Conservation (phyloP, 2,329 filamentous ascomycete genomes). For the Torrubiellomyces zombiae region DNA sequence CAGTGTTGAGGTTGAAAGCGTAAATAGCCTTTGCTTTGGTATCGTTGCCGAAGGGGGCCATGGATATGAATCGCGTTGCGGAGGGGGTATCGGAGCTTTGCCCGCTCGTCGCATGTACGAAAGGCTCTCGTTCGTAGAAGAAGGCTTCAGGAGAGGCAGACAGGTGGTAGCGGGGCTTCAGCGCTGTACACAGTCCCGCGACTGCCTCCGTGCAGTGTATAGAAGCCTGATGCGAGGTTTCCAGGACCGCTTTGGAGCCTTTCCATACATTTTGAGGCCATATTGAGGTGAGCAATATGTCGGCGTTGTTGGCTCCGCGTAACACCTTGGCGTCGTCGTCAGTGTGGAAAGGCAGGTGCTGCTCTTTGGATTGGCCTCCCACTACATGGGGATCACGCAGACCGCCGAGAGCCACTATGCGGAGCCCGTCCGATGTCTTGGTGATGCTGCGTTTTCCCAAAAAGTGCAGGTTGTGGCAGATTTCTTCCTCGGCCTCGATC, state of each 20-base stretch:
- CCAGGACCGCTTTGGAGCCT: slow-evolving; percentile 47
- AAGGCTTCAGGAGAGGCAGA: slow-evolving; percentile 46
- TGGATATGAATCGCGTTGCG: slow-evolving; percentile 78
- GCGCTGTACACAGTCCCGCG: slow-evolving; percentile 56
- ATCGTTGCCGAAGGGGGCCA: slow-evolving; percentile 62
- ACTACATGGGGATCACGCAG: slow-evolving; percentile 43
- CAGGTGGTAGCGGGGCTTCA: slow-evolving; percentile 91
- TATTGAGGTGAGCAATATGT: slow-evolving; percentile 72
- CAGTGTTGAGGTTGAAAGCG: slow-evolving; percentile 55
- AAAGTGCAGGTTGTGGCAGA: slow-evolving; percentile 84
- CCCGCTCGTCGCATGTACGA: slow-evolving; percentile 51
- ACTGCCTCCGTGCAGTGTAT: slow-evolving; percentile 47
- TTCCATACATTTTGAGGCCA: slow-evolving; percentile 66
- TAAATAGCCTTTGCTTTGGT: slow-evolving; percentile 69
- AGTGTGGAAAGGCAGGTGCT: slow-evolving; percentile 63
- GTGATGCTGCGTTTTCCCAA: slow-evolving; percentile 74
- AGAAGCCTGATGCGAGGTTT: slow-evolving; percentile 31
- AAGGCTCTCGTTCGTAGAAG: slow-evolving; percentile 86
- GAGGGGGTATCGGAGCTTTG: slow-evolving; percentile 29
- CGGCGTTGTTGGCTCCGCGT: slow-evolving; percentile 58
- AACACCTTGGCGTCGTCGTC: slow-evolving; percentile 60
- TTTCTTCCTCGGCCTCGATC: slow-evolving; percentile 53
- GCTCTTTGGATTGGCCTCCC: slow-evolving; percentile 49
- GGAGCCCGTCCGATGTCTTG: slow-evolving; percentile 78
- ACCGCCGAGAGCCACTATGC: slow-evolving; percentile 77